Evolutionary conservation across 345 rosid genomes (phyloP).

Genomic region (Gossypium raimondii): DNA sequence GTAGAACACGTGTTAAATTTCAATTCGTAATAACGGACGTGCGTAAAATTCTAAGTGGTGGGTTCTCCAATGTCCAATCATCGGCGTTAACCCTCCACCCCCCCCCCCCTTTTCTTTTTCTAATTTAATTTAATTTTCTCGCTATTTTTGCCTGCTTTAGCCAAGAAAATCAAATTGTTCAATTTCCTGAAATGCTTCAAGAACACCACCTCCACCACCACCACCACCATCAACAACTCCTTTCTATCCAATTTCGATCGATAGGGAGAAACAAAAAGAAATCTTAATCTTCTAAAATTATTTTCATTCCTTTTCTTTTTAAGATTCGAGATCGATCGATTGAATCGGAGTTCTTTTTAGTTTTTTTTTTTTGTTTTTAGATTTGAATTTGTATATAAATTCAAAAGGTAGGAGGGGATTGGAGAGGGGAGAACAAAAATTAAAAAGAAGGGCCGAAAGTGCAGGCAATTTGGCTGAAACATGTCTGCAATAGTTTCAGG

Average conservation of each 20-base stretch:
- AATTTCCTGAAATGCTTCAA: neutral
- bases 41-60: neutral
- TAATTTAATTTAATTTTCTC: neutral
- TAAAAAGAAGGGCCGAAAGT: neutral
- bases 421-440: neutral
- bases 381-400: neutral
- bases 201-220: neutral
- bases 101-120: neutral
- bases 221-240: neutral
- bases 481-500: constrained; percentile 22
- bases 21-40: neutral
- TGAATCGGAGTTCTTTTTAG: neutral
- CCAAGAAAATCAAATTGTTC: neutral
- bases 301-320: neutral
- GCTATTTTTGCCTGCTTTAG: neutral
- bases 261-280: neutral
- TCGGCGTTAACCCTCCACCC: neutral
- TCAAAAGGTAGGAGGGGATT: neutral
- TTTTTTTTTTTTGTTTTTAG: neutral
- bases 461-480: constrained; percentile 21
- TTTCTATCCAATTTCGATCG: neutral
- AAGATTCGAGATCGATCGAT: neutral
- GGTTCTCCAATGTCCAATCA: neutral
- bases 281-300: neutral
- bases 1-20: no score